Percentiles rank a stretch among this genome's conserved stretches.
Conservation (phyloP, 768 basidiomycete genomes). For the Tulasnella sp. region DNA sequence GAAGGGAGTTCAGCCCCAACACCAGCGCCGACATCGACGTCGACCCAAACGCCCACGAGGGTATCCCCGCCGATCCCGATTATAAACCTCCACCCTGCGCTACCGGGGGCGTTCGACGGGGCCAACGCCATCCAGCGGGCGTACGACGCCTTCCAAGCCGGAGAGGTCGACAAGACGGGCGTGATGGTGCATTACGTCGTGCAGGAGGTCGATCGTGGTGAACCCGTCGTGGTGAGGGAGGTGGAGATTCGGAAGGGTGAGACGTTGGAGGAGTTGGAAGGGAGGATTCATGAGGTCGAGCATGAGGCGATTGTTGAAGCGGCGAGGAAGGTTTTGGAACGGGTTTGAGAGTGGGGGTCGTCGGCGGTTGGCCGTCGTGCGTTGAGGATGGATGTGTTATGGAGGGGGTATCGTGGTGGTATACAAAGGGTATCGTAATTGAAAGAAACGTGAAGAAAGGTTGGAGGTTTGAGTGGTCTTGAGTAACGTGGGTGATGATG, state of each 20-base stretch:
- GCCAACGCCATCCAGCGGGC: constrained; percentile 84
- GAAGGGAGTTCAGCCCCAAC: background rate
- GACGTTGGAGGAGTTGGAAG: constrained; percentile 56
- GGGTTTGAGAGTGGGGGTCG: background rate
- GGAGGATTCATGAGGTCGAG: constrained; percentile 68
- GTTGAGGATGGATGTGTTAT: too few relatives aligned
- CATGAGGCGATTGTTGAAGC: constrained; percentile 89
- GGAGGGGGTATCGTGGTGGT: background rate
- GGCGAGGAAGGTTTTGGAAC: constrained; percentile 47
- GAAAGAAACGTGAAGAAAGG: too few relatives aligned
- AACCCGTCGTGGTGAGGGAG: constrained; percentile 72
- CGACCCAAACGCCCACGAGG: background rate
- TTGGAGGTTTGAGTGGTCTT: too few relatives aligned
- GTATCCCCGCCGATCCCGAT: constrained; percentile 46
- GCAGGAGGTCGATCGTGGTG: constrained; percentile 84
- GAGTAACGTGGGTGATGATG: too few relatives aligned
- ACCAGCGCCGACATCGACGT: background rate
- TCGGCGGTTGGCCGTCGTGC: too few relatives aligned
- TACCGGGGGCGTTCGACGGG: constrained; percentile 94
- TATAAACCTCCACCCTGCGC: constrained; percentile 93
- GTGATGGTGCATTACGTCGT: constrained; percentile 93
- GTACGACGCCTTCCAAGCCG: constrained; percentile 75
- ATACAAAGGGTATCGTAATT: background rate
- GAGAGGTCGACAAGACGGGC: constrained; percentile 68
- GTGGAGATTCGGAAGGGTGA: constrained; percentile 67